Base-by-base conservation (phyloP, 2,329 filamentous ascomycete genomes). In the Ceratocystis destructans region DNA sequence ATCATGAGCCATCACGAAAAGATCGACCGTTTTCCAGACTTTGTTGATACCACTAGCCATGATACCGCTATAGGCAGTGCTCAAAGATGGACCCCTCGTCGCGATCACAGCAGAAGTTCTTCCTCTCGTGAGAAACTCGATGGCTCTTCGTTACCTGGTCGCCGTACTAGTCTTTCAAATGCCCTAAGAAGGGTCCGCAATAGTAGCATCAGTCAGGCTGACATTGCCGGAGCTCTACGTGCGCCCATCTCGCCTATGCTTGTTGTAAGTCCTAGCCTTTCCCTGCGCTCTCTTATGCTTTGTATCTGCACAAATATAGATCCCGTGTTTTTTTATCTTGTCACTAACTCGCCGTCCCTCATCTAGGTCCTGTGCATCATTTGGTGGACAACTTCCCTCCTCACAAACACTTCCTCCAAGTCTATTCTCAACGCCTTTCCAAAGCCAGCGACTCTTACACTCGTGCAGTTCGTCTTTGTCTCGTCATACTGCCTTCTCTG, bases 381-480 rank as follows among this genome's bases (percentile, higher is more conserved):
- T 73, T 97, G 94, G 94, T 99, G 97, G 79, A 83, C 89, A 74
- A 96, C 92, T 28, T 97, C 93, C 55, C 94, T 95, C 69, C 79
- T 97, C 71, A 96, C 94, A 69, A 99, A 97, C 75, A 96, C 94
- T 1, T 97, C 94, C 28, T 96, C 94, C 64, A 99, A 99, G 78
- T 89, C 93, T 20, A 99, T 99, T 73, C 81, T 97, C 69, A 96
- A 90, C 71, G 89, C 90, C 55, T 90, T 96, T 70, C 86, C 89
- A 67, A 94, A 90, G 76, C 93, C 93, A 1, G 88, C 94, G 41
- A 96, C 93, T 22, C 82, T 97, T 71, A 97, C 93, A 1, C 81
- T 96, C 67, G 81, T 96, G 64, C 94, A 99, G 79, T 99, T 99
- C 77, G 88, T 85, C 67, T 92, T 96, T 72, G 93, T 99, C 50